A percentile compares a stretch with the other conserved stretches of the same genome.
phyloP scores from a whole-genome alignment of 805 yeast species.

The Ogataea kodamae region DNA sequence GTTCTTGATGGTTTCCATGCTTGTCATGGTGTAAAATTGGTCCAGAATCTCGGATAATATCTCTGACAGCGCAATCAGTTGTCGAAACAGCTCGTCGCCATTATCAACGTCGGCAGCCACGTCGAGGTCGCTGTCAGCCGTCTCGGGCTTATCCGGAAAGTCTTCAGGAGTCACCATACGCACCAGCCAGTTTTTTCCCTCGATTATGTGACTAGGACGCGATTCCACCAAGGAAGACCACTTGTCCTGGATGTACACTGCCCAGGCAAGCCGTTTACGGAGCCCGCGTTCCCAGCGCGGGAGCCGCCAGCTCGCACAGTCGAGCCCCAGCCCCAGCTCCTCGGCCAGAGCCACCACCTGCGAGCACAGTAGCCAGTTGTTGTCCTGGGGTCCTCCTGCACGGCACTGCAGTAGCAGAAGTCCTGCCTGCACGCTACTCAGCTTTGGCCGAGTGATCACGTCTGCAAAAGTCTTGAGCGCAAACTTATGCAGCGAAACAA shows the following conservation, averaged over 20 bases:
- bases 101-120: slow-evolving; percentile 67
- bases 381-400: slow-evolving; percentile 41
- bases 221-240: slow-evolving; percentile 84
- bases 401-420: slow-evolving; percentile 68
- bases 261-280: slow-evolving; percentile 91
- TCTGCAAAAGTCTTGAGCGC: slow-evolving; percentile 66
- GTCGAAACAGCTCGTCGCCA: slow-evolving; percentile 67
- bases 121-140: slow-evolving; percentile 39
- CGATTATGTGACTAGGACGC: slow-evolving; percentile 76
- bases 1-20: slow-evolving; percentile 51
- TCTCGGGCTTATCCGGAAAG: slow-evolving; percentile 58
- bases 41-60: slow-evolving; percentile 71
- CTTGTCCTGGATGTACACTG: slow-evolving; percentile 86
- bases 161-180: slow-evolving; percentile 65
- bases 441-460: slow-evolving; percentile 78
- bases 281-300: slow-evolving; percentile 95
- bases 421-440: slow-evolving; percentile 92
- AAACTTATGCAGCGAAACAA: slow-evolving; percentile 61
- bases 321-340: slow-evolving; percentile 86
- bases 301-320: slow-evolving; percentile 84
- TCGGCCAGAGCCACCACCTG: slow-evolving; percentile 87
- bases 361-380: slow-evolving; percentile 82
- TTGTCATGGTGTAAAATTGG: slow-evolving; percentile 67
- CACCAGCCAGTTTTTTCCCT: slow-evolving; percentile 78
- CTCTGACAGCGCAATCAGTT: slow-evolving; percentile 60